Evolutionary conservation across 345 rosid species (phyloP), one percentile per base, ranked within the genome.

Genomic region (Corchorus olitorius): DNA sequence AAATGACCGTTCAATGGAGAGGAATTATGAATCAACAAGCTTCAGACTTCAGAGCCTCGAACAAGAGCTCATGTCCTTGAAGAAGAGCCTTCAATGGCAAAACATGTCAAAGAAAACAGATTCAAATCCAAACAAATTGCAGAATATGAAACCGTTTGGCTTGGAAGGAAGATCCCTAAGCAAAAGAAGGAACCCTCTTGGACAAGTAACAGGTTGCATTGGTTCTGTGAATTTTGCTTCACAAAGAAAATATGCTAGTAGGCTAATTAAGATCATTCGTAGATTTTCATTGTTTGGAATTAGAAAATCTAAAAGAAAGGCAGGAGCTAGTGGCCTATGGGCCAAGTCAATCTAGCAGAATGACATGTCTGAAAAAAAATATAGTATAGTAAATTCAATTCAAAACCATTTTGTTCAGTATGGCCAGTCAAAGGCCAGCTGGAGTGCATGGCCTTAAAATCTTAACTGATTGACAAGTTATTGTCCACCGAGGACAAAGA

Each of bases 21-120:
- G 79, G 72, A 87, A 86, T 39, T 87, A 80, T 17, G 92, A 89
- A 81, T 88, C 91, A 59, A 87, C 92, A 5, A 91, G 94, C 88
- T 93, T 89, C 71, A 87, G 94, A 77, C 89, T 93, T 77, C 98
- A 89, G 80, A 93, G 61, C 73, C 93, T 91, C 20, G 89, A 92
- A 63, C 86, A 89, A 76, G 92, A 89, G 82, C 88, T 89, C 60
- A 48, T 70, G 86, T 79, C 88, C 61, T 73, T 91, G 73, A 91
- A 91, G 81, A 85, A 73, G 77, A 87, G 72, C 77, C 86, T 87
- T 54, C 85, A 83, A 69, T 74, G 81, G 76, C 88, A 88, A 62
- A 83, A 76, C 56, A 70, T 56, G 64, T 68, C 84, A 2, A 81
- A 77, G 84, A 81, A 67, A 46, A 35, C 76, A 76, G 87, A 84